phyloP scores from a whole-genome alignment of 306 rosid species.

The Prunus dulcis region DNA sequence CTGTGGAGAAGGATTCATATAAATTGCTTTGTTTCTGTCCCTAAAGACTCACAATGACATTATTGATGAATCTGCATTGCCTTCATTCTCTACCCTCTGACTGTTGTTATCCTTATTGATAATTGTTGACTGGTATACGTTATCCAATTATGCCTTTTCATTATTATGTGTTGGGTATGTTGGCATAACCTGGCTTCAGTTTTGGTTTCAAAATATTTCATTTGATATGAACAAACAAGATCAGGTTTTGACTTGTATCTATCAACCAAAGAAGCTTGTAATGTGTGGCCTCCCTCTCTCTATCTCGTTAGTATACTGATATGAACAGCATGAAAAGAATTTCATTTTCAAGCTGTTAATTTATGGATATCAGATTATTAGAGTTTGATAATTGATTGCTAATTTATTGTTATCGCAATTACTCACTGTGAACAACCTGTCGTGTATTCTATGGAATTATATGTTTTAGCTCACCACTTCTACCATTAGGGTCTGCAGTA shows the following conservation, averaged over 20 bases:
- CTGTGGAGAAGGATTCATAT: not conserved
- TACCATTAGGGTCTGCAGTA: not conserved
- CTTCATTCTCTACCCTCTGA: not conserved
- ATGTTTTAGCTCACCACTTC: conserved; percentile 5
- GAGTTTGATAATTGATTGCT: not conserved
- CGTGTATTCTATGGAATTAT: not conserved
- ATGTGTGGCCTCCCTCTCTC: too few species aligned
- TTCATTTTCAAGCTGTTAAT: not conserved
- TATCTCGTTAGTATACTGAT: not conserved
- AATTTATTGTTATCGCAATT: not conserved
- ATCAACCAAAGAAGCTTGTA: not conserved
- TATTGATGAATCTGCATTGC: not conserved
- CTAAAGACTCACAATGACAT: not conserved
- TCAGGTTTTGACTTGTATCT: not conserved
- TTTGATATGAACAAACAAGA: too few species aligned
- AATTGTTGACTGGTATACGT: not conserved
- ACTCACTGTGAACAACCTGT: not conserved
- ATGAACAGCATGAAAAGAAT: not conserved
- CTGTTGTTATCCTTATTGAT: not conserved
- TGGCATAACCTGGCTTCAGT: not conserved
- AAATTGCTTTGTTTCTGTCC: not conserved
- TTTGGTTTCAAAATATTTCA: not conserved
- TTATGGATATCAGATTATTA: not conserved
- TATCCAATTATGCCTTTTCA: not conserved
- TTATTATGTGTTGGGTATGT: not conserved